These are phyloP conservation scores for Ganoderma resinaceum DNA, from an alignment of 1,284 basidiomycete genomes.

Conservation along the genomic window DNA sequence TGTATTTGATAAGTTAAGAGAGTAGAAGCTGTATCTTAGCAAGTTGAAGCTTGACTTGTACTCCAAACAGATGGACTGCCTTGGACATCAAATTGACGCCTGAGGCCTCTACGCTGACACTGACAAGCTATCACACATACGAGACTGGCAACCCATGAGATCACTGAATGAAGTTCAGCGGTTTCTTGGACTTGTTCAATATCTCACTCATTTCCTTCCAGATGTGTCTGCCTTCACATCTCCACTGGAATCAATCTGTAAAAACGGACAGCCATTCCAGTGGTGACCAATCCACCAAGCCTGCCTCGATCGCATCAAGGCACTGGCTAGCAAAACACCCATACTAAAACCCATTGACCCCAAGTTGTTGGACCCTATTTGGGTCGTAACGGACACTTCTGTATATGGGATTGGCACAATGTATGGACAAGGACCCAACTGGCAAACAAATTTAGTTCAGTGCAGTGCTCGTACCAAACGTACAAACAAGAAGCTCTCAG, in stretches of 20 bases:
- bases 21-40: constrained; percentile 36
- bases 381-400: constrained; percentile 51
- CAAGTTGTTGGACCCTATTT: constrained; percentile 42
- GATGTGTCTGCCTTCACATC: constrained; percentile 42
- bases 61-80: constrained; percentile 32
- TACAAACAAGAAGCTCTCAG: constrained; percentile 47
- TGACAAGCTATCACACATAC: constrained; percentile 36
- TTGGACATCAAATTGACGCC: constrained; percentile 41
- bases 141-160: constrained; percentile 36
- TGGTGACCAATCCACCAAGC: constrained; percentile 42
- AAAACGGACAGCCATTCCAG: constrained; percentile 27
- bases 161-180: constrained; percentile 46
- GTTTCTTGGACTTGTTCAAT: constrained; percentile 50
- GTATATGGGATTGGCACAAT: constrained; percentile 45
- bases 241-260: constrained; percentile 26
- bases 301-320: constrained; percentile 47
- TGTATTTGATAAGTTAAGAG: constrained; percentile 33
- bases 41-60: constrained; percentile 37
- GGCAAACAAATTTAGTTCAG: constrained; percentile 47
- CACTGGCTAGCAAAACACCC: constrained; percentile 37
- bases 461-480: constrained; percentile 46
- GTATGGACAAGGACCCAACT: constrained; percentile 46
- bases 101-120: constrained; percentile 37
- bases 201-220: constrained; percentile 44
- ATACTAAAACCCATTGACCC: constrained; percentile 45